A percentile compares a stretch with the other conserved stretches of the same genome.
These are phyloP conservation scores for Taiozyma sp. DNA, from an alignment of 1,139 yeast species.

Conservation along the genomic window DNA sequence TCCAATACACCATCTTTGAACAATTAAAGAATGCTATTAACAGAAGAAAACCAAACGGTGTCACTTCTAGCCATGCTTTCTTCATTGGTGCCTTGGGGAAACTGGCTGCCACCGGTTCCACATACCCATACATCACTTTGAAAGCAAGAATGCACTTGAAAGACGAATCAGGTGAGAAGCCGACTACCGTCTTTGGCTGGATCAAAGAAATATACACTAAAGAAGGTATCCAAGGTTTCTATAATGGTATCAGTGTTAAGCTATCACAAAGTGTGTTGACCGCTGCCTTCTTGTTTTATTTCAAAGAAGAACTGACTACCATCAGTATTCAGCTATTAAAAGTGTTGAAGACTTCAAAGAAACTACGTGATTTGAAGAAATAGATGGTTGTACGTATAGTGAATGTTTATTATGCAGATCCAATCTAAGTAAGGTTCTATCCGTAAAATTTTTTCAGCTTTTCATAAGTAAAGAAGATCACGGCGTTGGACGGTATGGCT, in stretches of 20 bases:
- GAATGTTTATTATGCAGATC: neutral
- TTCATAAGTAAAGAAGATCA: slow-evolving; percentile 79
- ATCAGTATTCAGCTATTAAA: slow-evolving; percentile 45
- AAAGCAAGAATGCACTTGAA: slow-evolving; percentile 81
- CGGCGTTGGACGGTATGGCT: slow-evolving; percentile 88
- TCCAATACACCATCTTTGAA: slow-evolving; percentile 90
- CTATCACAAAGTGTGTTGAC: slow-evolving; percentile 79
- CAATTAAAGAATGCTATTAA: slow-evolving; percentile 70
- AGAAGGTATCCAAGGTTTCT: slow-evolving; percentile 73
- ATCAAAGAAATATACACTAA: slow-evolving; percentile 47
- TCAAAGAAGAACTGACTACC: slow-evolving; percentile 76
- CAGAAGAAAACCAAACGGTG: slow-evolving; percentile 37
- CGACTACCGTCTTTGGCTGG: slow-evolving; percentile 21
- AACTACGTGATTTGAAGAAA: slow-evolving; percentile 1
- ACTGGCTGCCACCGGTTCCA: slow-evolving; percentile 76
- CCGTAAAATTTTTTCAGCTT: slow-evolving; percentile 39
- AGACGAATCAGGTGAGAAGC: slow-evolving; percentile 19
- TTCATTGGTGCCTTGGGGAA: slow-evolving; percentile 88
- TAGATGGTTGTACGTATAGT: neutral
- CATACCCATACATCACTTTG: slow-evolving; percentile 89
- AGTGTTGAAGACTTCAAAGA: slow-evolving; percentile 17
- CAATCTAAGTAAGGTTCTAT: neutral
- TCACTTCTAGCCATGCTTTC: slow-evolving; percentile 54
- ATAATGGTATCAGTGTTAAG: slow-evolving; percentile 78
- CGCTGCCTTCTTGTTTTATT: slow-evolving; percentile 86